Evolutionary conservation across 2,329 filamentous ascomycete genomes (phyloP).

Genomic region (Aspergillaceae sp.): DNA sequence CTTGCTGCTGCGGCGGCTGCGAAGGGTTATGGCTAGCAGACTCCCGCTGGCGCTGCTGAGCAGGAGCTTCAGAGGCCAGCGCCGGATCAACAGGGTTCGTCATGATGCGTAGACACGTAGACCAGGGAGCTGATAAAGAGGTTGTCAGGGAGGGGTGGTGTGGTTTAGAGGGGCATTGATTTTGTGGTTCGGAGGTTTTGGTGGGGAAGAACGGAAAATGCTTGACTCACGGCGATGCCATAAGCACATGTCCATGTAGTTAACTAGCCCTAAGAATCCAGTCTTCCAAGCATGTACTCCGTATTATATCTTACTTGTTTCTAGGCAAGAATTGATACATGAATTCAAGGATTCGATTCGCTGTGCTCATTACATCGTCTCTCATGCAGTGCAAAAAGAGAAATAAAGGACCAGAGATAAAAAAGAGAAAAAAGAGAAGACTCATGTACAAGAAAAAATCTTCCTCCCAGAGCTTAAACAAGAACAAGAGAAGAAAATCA

Average conservation of each 20-base stretch:
- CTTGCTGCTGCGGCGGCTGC: constrained; percentile 10
- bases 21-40: constrained; percentile 7
- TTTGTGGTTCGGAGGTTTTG: constrained; percentile 5
- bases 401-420: neutral
- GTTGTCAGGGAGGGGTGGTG: constrained; percentile 12
- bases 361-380: constrained; percentile 3
- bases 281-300: no score
- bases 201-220: constrained; percentile 3
- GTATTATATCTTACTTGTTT: no score
- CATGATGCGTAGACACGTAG: constrained; percentile 17
- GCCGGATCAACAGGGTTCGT: constrained; percentile 17
- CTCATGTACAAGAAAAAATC: neutral
- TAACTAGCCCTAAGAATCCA: constrained; percentile 4
- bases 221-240: constrained; percentile 21
- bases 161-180: constrained; percentile 10
- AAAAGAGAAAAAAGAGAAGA: constrained; percentile 4
- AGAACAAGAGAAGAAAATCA: constrained; percentile 1
- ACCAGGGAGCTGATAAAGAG: constrained; percentile 8
- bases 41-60: constrained; percentile 8
- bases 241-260: constrained; percentile 13
- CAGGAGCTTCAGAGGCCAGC: constrained; percentile 10
- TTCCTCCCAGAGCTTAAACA: neutral
- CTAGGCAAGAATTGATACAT: no score
- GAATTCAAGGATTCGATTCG: neutral
- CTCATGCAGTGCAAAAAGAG: constrained; percentile 1